Evolutionary conservation across 768 basidiomycete species (phyloP), one percentile per base, ranked within the genome.

Genomic region (Rhizopogon sp.): DNA sequence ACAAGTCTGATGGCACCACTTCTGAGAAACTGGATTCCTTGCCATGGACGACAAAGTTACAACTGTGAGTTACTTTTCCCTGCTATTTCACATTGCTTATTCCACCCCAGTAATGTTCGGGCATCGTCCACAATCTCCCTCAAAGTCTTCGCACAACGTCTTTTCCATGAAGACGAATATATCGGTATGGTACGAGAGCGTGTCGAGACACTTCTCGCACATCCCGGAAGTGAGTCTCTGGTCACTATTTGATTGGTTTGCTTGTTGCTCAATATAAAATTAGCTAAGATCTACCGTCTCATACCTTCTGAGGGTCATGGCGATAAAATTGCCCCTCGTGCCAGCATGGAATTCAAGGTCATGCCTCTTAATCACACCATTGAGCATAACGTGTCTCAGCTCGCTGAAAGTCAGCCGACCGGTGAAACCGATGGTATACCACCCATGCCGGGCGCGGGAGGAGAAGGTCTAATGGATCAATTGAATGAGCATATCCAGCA

Each of bases 101-200:
- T 39, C 37, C 43, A 20, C 9, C 17, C 17, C 49, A 57, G 56
- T 25, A 31, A 57, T 33, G 56, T 49, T 17, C 40, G 39, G 37
- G 28, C 37, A 6, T 53, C 40, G 5, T 57, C 56, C 13, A 29
- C 43, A 31, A 50, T 57, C 35, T 47, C 53, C 14, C 40, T 57
- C 28, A 25, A 43, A 50, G 41, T 57, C 46, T 57, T 57, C 43
- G 40, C 56, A 16, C 11, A 53, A 47, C 56, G 53, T 31, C 17
- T 5, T 14, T 6, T 43, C n/a, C 56, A 57, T 50, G 33, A 31
- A 41, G 54, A 57, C 20, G 25, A 25, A 8, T 45, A 55, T 44
- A 40, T 57, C 9, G 56, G 56, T 25, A 56, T 47, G n/a, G 20
- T 57, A 35, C 25, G 43, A 22, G 56, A 43, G 17, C 9, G 11